Base-by-base conservation (phyloP, 192 early-diverging fungal genomes). In the Coemansia sp. region DNA sequence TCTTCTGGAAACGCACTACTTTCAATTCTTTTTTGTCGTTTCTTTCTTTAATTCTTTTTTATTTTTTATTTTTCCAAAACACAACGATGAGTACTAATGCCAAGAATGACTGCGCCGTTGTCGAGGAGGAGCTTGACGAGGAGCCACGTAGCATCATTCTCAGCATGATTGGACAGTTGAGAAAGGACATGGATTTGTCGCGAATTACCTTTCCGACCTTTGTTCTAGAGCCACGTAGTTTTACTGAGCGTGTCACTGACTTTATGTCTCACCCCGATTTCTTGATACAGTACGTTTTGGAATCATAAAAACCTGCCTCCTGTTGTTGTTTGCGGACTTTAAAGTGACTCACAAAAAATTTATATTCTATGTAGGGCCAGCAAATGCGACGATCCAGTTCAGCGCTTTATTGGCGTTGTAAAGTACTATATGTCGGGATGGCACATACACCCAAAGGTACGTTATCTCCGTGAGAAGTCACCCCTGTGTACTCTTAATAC, bases 161-260 rank as follows among this genome's bases (percentile, higher is more conserved):
- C 65, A 93, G 91, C 42, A 89, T 98, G 77, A 94, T 98, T 66
- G 69, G 86, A 33, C 97, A 98, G 79, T 77, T 98, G 44, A 83
- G 93, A 65, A 91, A 94, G 74, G 95, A 92, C 57, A 94, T 90
- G 82, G 97, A 98, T 75, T 89, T 98, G 65, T 93, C 93, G 65
- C 86, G 93, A 63, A 91, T 98, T 51, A 94, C 96, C n/a, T 89
- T 98, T 18, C 97, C 96, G 12, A 95, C 94, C 6, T 98, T 98
- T 87, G 90, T 98, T 5, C 87, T 98, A 24, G 97, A 98, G 69
- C 93, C 96, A 2, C 82, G 96, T 24, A 94, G 93, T 79, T 95
- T 97, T 86, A 88, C 94, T 31, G 97, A 98, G 76, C 90, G 94
- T 24, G 93, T 98, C 31, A 95, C 95, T 8, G 95, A 98, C 86